Evolutionary conservation across 2,329 filamentous ascomycete species (phyloP).

Genomic region (Beauveria scarabaeidicola): DNA sequence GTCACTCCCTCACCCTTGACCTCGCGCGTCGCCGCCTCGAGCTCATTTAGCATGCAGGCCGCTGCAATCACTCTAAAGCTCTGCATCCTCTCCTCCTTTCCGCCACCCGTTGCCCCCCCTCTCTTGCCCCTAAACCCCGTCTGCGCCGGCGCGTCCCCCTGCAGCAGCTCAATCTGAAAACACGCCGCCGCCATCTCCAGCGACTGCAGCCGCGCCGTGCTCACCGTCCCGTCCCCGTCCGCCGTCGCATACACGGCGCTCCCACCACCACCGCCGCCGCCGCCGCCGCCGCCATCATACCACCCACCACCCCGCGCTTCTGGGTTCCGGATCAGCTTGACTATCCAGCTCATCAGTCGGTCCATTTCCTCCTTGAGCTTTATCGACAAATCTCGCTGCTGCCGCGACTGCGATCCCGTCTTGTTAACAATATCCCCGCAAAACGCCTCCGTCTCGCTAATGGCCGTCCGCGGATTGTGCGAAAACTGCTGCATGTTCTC

Average conservation of each 20-base stretch:
- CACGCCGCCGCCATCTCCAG: constrained; percentile 15
- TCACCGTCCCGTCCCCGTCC: neutral
- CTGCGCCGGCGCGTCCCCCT: neutral
- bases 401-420: constrained; percentile 37
- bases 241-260: too few species aligned
- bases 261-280: neutral
- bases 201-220: neutral
- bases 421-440: constrained; percentile 48
- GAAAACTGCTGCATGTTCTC: constrained; percentile 35
- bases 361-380: constrained; percentile 45
- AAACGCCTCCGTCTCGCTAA: constrained; percentile 46
- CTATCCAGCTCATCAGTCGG: constrained; percentile 33
- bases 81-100: neutral
- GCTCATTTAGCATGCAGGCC: constrained; percentile 25
- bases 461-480: constrained; percentile 33
- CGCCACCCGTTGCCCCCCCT: neutral
- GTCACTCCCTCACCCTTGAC: constrained; percentile 4
- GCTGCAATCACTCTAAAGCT: constrained; percentile 11
- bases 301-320: neutral
- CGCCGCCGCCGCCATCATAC: too few species aligned
- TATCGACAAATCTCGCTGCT: constrained; percentile 43
- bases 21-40: constrained; percentile 15
- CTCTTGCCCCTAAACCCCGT: neutral
- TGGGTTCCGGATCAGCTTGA: constrained; percentile 24
- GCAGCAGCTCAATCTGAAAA: constrained; percentile 8